Conservation (phyloP, 1,139 yeast species). For the Scheffersomyces segobiensis region DNA sequence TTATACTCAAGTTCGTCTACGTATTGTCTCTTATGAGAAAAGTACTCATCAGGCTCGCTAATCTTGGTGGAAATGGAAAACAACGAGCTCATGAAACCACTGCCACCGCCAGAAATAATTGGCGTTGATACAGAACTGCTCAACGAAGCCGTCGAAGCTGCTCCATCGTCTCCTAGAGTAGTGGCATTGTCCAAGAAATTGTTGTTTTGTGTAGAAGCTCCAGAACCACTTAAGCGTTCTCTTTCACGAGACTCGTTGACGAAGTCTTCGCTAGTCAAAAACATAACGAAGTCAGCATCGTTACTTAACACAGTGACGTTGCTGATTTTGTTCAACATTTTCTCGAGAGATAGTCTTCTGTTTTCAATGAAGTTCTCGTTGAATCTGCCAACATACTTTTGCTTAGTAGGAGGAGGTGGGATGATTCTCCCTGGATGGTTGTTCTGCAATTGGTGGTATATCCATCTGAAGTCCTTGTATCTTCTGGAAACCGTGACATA, state of each 20-base stretch:
- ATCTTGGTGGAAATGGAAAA: conserved; percentile 62
- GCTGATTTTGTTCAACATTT: conserved; percentile 75
- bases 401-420: conserved; percentile 98
- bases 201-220: conserved; percentile 47
- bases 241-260: conserved; percentile 62
- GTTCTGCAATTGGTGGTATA: conserved; percentile 81
- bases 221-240: conserved; percentile 56
- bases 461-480: conserved; percentile 83
- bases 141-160: conserved; percentile 14
- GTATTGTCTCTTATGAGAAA: conserved; percentile 65
- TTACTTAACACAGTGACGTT: conserved; percentile 54
- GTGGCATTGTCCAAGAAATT: conserved; percentile 39
- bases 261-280: conserved; percentile 75
- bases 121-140: conserved; percentile 24
- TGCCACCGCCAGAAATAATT: conserved; percentile 26
- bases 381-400: conserved; percentile 79
- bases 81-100: conserved; percentile 64
- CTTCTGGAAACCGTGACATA: conserved; percentile 66
- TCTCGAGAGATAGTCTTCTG: conserved; percentile 82
- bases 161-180: conserved; percentile 22
- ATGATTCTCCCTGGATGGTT: conserved; percentile 89
- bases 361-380: conserved; percentile 87
- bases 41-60: conserved; percentile 78
- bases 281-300: conserved; percentile 77
- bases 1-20: conserved; percentile 75